These are phyloP conservation scores for Xylariales sp. DNA, from an alignment of 2,329 filamentous ascomycete species.

Conservation along the genomic window DNA sequence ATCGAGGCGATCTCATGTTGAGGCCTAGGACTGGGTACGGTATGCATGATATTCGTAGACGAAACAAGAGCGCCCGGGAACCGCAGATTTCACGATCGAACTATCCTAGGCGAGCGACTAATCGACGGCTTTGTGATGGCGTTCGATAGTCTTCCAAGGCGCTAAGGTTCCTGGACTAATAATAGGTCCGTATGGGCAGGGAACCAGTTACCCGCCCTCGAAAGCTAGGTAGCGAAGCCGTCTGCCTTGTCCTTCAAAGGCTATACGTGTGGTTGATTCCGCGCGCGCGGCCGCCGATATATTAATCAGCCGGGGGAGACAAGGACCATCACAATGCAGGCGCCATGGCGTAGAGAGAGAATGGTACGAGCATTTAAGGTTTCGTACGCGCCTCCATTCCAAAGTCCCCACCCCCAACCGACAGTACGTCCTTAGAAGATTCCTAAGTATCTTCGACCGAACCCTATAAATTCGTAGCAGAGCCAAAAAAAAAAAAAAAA, in stretches of 20 bases:
- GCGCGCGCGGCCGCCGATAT: background rate
- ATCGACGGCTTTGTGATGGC: too few species aligned
- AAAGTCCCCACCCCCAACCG: background rate
- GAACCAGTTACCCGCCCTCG: too few species aligned
- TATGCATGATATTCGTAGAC: background rate
- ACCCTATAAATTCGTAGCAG: background rate
- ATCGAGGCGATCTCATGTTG: too few species aligned
- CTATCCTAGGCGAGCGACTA: too few species aligned
- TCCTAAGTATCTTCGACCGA: background rate
- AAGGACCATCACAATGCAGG: too few species aligned
- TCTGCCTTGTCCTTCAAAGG: background rate
- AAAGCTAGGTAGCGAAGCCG: too few species aligned
- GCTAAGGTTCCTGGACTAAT: too few species aligned
- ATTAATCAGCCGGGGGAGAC: constrained; percentile 2
- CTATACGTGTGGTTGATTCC: background rate
- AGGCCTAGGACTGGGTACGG: too few species aligned
- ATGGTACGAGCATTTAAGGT: constrained; percentile 11
- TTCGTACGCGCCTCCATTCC: background rate
- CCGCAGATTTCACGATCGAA: background rate
- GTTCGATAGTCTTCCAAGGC: too few species aligned
- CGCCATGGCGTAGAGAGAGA: too few species aligned
- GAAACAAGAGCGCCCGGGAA: background rate
- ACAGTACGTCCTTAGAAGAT: background rate
- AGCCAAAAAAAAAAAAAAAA: background rate
- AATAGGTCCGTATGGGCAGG: too few species aligned